Base-by-base conservation (phyloP, 225 moss, liverwort and hornwort species). In the Polytrichum formosum region DNA sequence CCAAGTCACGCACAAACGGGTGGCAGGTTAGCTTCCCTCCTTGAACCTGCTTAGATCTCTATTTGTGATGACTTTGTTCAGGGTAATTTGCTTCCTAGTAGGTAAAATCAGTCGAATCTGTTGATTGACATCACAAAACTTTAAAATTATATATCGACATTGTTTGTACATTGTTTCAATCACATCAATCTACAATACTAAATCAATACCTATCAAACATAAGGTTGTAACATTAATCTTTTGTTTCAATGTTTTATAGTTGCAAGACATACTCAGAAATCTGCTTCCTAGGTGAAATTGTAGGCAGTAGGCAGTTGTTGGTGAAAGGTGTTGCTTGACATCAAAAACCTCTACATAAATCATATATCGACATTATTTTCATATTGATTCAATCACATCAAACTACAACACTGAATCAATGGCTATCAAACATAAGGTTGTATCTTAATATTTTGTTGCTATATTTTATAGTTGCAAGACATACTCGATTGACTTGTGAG, bases 1-100 rank as follows among this genome's bases (percentile, higher is more conserved):
- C 94, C 1, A 88, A 86, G 53, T 98, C 97, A 28, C 67, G 97
- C 28, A 98, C 97, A 22, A 98, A 98, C 63, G 97, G 97, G 8
- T 98, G 97, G 97, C 87, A 88, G 84, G 87, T 83, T 46, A 58
- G 20, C 6, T 58, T n/a, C 23, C 58, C 6, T n/a, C 23, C 58
- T 37, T 37, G 37, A 46, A 46, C 16, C 46, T 46, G 16, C 46
- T 46, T 46, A 16, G 46, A 35, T 35, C 46, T 46, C 46, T 46
- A 46, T 16, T 16, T 46, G 46, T 46, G 9, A 35, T 9, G 35
- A 35, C 35, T 35, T 33, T 46, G 46, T 46, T 46, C 13, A 16
- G 46, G 13, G 10, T 9, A 9, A 16, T 10, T 46, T 46, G 46
- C 46, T 16, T 46, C 46, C 16, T 46, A 16, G 46, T 46, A 16